These are phyloP conservation scores for Podila horticola DNA, from an alignment of 192 early-diverging fungal genomes.

Conservation along the genomic window DNA sequence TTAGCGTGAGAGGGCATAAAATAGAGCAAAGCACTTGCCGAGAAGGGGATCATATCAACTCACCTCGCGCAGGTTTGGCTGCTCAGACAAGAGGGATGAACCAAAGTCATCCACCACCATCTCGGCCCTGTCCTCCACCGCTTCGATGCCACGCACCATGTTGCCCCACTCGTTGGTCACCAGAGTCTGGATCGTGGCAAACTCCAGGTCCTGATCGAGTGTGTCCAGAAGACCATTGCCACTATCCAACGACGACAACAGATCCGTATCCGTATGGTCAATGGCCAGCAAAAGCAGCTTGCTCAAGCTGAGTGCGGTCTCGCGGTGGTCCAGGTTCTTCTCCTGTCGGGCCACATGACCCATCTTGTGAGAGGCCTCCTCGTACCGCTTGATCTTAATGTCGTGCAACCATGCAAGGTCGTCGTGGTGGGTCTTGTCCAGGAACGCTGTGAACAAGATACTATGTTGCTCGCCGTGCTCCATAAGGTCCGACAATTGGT, in stretches of 20 bases:
- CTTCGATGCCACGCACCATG: slow-evolving; percentile 5
- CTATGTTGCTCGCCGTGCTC: slow-evolving; percentile 33
- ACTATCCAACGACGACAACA: background rate
- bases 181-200: slow-evolving; percentile 25
- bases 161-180: slow-evolving; percentile 28
- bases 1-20: background rate
- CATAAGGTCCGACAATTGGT: slow-evolving; percentile 12
- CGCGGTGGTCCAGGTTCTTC: slow-evolving; percentile 33
- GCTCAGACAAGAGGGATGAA: slow-evolving; percentile 11
- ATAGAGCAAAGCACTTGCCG: background rate
- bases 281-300: slow-evolving; percentile 34
- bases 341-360: slow-evolving; percentile 25
- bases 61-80: slow-evolving; percentile 25
- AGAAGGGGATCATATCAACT: background rate
- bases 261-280: background rate
- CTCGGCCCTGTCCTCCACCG: slow-evolving; percentile 18
- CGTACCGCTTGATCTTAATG: slow-evolving; percentile 40
- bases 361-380: slow-evolving; percentile 16
- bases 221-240: background rate
- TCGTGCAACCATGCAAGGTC: slow-evolving; percentile 48
- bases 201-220: slow-evolving; percentile 28
- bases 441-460: slow-evolving; percentile 24
- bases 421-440: slow-evolving; percentile 29
- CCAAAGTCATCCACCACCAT: slow-evolving; percentile 14
- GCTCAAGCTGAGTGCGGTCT: slow-evolving; percentile 33